A percentile compares a stretch with the other conserved stretches of the same genome.
phyloP scores from a whole-genome alignment of 2,329 filamentous ascomycete genomes.

The Trichoderma endophyticum region DNA sequence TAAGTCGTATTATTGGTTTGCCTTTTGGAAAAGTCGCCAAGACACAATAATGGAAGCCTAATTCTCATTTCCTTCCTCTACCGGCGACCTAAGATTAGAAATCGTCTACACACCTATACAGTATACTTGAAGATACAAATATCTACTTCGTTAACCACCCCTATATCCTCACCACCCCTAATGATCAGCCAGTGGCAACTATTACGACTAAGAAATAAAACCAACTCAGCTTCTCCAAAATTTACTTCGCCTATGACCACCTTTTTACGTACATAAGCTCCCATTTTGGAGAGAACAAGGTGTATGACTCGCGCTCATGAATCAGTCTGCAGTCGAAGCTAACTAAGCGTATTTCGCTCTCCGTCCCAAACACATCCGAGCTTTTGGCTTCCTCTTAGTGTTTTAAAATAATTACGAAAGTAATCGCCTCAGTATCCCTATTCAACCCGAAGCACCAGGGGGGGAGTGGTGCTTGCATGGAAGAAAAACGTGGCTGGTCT shows the following conservation, averaged over 20 bases:
- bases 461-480: not conserved
- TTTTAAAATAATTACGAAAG: not conserved
- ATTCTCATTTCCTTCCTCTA: not conserved
- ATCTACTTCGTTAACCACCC: not conserved
- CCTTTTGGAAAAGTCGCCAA: not conserved
- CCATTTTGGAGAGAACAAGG: not conserved
- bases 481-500: conserved; percentile 5
- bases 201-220: not conserved
- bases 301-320: conserved; percentile 10
- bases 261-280: not conserved
- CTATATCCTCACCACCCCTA: not conserved
- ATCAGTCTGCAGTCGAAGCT: not conserved
- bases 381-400: not conserved
- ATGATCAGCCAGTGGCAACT: not conserved
- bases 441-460: not conserved
- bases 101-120: not conserved
- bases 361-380: not conserved
- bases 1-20: not conserved
- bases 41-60: not conserved
- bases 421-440: not conserved
- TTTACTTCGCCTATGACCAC: not conserved
- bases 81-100: not conserved
- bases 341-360: not conserved
- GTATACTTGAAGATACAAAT: not conserved
- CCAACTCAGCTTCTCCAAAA: not conserved